Conservation (phyloP, 164 flowering plant species). For the Platanus orientalis region DNA sequence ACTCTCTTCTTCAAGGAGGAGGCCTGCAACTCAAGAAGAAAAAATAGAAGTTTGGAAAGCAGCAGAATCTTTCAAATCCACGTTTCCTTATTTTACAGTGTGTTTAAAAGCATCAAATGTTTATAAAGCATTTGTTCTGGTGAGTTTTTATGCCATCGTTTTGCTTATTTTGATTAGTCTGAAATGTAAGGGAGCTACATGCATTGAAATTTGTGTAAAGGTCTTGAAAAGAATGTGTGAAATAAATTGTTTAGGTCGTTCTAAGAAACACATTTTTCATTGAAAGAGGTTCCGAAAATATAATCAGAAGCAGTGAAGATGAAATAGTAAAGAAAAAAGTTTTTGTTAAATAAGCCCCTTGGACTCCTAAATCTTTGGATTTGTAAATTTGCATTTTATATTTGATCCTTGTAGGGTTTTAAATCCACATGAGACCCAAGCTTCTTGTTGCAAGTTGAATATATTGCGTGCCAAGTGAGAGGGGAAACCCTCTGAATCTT, state of each 20-base stretch:
- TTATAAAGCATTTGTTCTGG: background rate
- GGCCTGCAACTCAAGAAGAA: background rate
- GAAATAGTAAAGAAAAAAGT: too few species aligned
- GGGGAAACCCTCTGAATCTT: too few species aligned
- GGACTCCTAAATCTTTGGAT: too few species aligned
- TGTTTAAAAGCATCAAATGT: background rate
- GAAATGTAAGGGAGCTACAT: background rate
- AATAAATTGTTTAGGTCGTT: background rate
- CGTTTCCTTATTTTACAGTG: slow-evolving; percentile 6
- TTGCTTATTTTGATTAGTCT: background rate
- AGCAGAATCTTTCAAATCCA: slow-evolving; percentile 14
- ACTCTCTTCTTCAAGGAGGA: background rate
- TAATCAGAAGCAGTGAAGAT: too few species aligned
- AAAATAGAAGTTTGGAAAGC: background rate
- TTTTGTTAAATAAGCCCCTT: too few species aligned
- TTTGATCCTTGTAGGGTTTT: too few species aligned
- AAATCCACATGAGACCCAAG: too few species aligned
- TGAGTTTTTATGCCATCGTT: background rate
- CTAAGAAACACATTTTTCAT: too few species aligned
- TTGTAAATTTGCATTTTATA: too few species aligned
- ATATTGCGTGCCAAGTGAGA: too few species aligned
- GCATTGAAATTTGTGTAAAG: background rate
- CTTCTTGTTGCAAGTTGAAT: too few species aligned
- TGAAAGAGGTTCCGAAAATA: too few species aligned
- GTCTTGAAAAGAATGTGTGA: background rate